Evolutionary conservation across 2,329 filamentous ascomycete species (phyloP).

Genomic region (Fusarium miscanthi): DNA sequence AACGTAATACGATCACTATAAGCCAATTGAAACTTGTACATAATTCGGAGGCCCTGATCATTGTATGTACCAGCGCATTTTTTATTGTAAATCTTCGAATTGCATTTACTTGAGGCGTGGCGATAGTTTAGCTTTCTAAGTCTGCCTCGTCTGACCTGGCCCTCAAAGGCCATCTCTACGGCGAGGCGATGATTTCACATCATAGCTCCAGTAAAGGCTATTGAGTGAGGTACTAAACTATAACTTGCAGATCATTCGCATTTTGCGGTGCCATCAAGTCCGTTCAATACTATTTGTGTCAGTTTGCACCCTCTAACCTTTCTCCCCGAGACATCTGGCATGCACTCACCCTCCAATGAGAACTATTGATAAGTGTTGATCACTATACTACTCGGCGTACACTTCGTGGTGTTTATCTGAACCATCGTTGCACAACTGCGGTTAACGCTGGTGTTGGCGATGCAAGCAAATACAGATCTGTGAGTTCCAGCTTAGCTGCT

Average conservation of each 20-base stretch:
- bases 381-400: not conserved
- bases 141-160: not conserved
- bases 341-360: not conserved
- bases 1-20: not conserved
- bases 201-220: not conserved
- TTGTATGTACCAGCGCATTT: not conserved
- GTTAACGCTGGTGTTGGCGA: not conserved
- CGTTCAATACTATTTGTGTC: not conserved
- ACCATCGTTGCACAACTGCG: not conserved
- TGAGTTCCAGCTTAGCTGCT: slow-evolving; percentile 6
- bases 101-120: not conserved
- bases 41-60: not conserved
- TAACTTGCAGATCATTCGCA: not conserved
- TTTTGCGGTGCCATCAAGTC: not conserved
- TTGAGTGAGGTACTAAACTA: not conserved
- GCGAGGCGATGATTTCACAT: not conserved
- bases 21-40: not conserved
- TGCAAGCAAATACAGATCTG: not conserved
- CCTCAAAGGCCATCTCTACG: not conserved
- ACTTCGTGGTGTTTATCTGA: not conserved
- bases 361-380: not conserved
- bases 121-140: not conserved
- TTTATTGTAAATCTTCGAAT: not conserved
- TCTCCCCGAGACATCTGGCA: not conserved
- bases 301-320: not conserved